phyloP scores from a whole-genome alignment of 768 basidiomycete species.

The Tylopilus vinaceipallidus region DNA sequence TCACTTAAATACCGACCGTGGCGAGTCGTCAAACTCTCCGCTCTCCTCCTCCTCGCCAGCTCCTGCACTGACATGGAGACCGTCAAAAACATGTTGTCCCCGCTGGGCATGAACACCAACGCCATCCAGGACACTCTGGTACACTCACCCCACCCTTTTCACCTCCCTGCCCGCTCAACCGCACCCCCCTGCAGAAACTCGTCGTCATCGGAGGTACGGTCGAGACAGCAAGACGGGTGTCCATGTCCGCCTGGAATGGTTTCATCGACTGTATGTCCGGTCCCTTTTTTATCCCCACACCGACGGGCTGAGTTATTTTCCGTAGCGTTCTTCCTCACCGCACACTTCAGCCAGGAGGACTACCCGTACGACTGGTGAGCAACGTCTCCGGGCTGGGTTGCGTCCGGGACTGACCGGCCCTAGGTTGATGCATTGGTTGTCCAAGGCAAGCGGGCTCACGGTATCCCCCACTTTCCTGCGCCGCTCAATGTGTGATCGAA shows the following conservation, averaged over 20 bases:
- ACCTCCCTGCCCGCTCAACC: background rate
- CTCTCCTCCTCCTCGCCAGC: slow-evolving; percentile 35
- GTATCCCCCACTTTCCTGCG: background rate
- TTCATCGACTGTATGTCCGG: slow-evolving; percentile 70
- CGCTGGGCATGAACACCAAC: slow-evolving; percentile 61
- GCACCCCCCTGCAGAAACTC: slow-evolving; percentile 56
- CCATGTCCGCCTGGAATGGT: slow-evolving; percentile 84
- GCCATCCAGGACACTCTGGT: slow-evolving; percentile 82
- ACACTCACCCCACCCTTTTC: slow-evolving; percentile 19
- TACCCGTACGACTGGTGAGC: slow-evolving; percentile 82
- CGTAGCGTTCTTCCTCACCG: slow-evolving; percentile 83
- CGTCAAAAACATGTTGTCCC: slow-evolving; percentile 69
- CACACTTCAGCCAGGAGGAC: slow-evolving; percentile 85
- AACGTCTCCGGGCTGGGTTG: background rate
- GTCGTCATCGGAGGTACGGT: slow-evolving; percentile 90
- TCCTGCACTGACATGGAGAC: slow-evolving; percentile 54
- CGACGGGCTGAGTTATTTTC: slow-evolving; percentile 8
- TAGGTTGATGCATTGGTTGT: slow-evolving; percentile 88
- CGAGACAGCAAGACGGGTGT: slow-evolving; percentile 78
- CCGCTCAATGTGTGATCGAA: slow-evolving; percentile 18
- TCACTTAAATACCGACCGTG: slow-evolving; percentile 39
- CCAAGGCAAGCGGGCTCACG: slow-evolving; percentile 51
- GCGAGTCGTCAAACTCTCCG: slow-evolving; percentile 27
- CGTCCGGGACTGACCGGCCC: slow-evolving; percentile 4
- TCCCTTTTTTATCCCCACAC: background rate